phyloP scores from a whole-genome alignment of 2,329 filamentous ascomycete species.

The Aspergillus sp. region DNA sequence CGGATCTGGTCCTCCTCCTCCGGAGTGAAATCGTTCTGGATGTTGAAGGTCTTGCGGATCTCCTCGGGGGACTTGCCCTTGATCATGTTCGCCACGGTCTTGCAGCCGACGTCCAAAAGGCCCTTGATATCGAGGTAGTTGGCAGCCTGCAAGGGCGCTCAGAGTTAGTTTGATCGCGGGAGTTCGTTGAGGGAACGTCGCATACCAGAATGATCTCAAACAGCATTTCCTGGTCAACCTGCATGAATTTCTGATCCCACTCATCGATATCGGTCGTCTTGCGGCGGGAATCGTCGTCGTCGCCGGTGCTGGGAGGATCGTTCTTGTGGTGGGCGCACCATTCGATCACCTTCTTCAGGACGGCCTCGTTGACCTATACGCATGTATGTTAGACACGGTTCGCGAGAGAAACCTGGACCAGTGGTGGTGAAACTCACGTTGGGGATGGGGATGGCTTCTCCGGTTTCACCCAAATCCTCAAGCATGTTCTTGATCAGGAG shows the following conservation, averaged over 20 bases:
- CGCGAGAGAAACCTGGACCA: not conserved
- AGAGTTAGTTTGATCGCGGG: not conserved
- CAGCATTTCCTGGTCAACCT: slow-evolving; percentile 99
- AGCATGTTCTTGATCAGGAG: slow-evolving; percentile 98
- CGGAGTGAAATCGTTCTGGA: slow-evolving; percentile 97
- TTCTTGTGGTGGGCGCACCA: slow-evolving; percentile 96
- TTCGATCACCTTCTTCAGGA: slow-evolving; percentile 93
- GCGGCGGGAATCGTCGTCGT: slow-evolving; percentile 91
- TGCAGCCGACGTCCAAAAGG: slow-evolving; percentile 95
- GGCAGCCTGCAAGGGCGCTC: slow-evolving; percentile 62
- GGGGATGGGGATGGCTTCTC: slow-evolving; percentile 70
- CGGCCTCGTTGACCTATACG: slow-evolving; percentile 78
- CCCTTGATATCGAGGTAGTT: slow-evolving; percentile 99
- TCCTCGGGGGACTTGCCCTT: slow-evolving; percentile 99
- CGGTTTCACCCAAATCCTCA: slow-evolving; percentile 75
- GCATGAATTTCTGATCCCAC: slow-evolving; percentile 99
- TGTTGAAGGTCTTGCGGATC: slow-evolving; percentile 99
- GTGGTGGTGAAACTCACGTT: slow-evolving; percentile 28
- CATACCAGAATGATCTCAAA: slow-evolving; percentile 97
- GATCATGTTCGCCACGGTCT: slow-evolving; percentile 99
- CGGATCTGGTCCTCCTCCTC: slow-evolving; percentile 99
- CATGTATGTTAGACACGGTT: slow-evolving; percentile 1
- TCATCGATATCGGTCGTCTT: slow-evolving; percentile 99
- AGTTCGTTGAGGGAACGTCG: slow-evolving; percentile 16
- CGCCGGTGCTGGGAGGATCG: slow-evolving; percentile 76